Conservation (phyloP, 768 basidiomycete genomes). For the Atractiella rhizophila region DNA sequence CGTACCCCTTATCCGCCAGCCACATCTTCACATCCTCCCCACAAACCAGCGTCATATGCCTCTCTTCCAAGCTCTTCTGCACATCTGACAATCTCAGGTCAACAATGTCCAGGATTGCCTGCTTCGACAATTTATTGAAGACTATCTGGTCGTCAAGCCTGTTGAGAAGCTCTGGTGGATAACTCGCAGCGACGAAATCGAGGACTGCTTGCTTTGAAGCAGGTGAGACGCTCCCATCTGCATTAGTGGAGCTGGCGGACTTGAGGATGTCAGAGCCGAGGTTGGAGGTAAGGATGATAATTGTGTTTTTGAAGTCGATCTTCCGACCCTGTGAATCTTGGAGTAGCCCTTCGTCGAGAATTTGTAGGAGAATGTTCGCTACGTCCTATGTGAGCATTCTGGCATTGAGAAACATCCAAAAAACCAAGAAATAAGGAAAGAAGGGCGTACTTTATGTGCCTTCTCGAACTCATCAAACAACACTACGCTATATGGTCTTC, state of each 20-base stretch:
- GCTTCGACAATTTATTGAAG: slow-evolving; percentile 49
- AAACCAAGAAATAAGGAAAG: neutral
- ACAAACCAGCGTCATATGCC: neutral
- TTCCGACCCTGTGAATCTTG: slow-evolving; percentile 21
- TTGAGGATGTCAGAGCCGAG: slow-evolving; percentile 19
- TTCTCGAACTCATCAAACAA: slow-evolving; percentile 24
- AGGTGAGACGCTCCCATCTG: slow-evolving; percentile 8
- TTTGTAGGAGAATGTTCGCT: slow-evolving; percentile 21
- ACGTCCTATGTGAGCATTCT: slow-evolving; percentile 19
- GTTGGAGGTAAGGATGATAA: slow-evolving; percentile 11
- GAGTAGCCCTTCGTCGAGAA: slow-evolving; percentile 22
- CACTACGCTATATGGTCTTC: slow-evolving; percentile 19
- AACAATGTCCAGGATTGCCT: slow-evolving; percentile 55
- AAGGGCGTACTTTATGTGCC: slow-evolving; percentile 9
- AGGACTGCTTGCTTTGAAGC: slow-evolving; percentile 1
- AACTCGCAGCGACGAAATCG: neutral
- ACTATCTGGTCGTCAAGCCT: slow-evolving; percentile 23
- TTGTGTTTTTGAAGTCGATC: slow-evolving; percentile 20
- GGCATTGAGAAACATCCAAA: neutral
- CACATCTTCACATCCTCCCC: neutral
- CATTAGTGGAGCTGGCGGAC: neutral
- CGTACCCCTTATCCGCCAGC: neutral
- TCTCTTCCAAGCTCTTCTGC: neutral
- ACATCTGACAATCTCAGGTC: slow-evolving; percentile 21
- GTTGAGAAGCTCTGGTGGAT: slow-evolving; percentile 17